phyloP scores from a whole-genome alignment of 169 alveolate species.

The Amoebophrya sp. region DNA sequence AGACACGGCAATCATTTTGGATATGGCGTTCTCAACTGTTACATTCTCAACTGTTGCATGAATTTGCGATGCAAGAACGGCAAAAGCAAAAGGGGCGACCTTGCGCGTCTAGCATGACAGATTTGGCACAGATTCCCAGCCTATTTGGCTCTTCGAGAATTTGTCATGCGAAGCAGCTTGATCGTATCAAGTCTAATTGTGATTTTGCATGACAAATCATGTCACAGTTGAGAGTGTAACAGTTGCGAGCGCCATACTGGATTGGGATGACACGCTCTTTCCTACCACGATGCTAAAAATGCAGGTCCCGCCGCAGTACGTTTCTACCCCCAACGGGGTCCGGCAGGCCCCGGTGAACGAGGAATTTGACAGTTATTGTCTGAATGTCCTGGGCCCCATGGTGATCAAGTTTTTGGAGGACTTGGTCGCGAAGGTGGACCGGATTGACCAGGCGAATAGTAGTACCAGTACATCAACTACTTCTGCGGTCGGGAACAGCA shows the following conservation, averaged over 20 bases:
- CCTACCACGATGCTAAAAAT: conserved; percentile 1
- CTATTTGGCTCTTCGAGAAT: not conserved
- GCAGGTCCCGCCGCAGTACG: not conserved
- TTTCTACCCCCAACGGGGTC: not conserved
- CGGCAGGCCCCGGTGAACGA: not conserved
- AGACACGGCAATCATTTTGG: no score
- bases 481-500: no score
- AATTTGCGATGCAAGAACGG: not conserved
- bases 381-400: not conserved
- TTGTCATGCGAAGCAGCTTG: not conserved
- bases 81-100: not conserved
- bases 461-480: no score
- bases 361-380: not conserved
- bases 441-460: no score
- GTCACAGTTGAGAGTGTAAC: no score
- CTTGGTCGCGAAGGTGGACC: no score
- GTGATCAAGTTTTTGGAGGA: not conserved
- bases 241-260: no score
- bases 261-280: not conserved
- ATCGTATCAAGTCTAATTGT: no score
- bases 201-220: no score
- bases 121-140: not conserved
- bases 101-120: not conserved
- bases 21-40: no score
- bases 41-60: no score